Percentiles rank a stretch among this genome's conserved stretches.
These are phyloP conservation scores for Fusarium anthophilum DNA, from an alignment of 2,329 filamentous ascomycete species.

Conservation along the genomic window DNA sequence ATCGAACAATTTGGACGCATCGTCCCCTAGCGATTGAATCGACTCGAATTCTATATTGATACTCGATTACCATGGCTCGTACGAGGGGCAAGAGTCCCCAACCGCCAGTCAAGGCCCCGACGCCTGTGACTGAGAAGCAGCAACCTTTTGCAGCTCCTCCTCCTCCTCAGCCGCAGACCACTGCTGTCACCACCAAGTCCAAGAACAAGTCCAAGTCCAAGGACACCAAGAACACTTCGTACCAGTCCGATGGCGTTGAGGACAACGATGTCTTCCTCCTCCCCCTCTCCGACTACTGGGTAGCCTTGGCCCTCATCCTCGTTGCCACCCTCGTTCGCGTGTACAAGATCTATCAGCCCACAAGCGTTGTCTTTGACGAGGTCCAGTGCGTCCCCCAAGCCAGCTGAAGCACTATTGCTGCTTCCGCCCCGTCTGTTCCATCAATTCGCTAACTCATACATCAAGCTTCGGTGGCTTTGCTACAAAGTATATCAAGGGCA, in stretches of 20 bases:
- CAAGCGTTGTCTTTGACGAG: conserved; percentile 98
- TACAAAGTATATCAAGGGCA: conserved; percentile 98
- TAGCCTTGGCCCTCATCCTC: conserved; percentile 76
- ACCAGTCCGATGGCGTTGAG: conserved; percentile 80
- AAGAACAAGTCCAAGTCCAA: conserved; percentile 39
- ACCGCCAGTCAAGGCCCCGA: conserved; percentile 42
- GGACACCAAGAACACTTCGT: conserved; percentile 61
- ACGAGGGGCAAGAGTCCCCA: conserved; percentile 51
- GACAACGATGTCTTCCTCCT: conserved; percentile 95
- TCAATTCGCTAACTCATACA: conserved; percentile 28
- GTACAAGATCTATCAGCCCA: conserved; percentile 95
- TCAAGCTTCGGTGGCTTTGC: conserved; percentile 95
- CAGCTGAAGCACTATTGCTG: not conserved
- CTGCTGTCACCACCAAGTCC: conserved; percentile 21
- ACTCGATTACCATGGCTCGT: conserved; percentile 47
- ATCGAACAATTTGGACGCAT: conserved; percentile 20
- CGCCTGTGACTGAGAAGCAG: conserved; percentile 36
- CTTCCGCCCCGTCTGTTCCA: not conserved
- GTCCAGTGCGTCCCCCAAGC: conserved; percentile 79
- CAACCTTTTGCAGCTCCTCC: conserved; percentile 26
- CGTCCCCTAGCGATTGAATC: conserved; percentile 23
- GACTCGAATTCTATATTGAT: conserved; percentile 25
- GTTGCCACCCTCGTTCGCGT: conserved; percentile 83
- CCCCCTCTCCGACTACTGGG: conserved; percentile 82
- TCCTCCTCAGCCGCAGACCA: conserved; percentile 17